phyloP scores from a whole-genome alignment of 768 basidiomycete species.

The Boletales sp. region DNA sequence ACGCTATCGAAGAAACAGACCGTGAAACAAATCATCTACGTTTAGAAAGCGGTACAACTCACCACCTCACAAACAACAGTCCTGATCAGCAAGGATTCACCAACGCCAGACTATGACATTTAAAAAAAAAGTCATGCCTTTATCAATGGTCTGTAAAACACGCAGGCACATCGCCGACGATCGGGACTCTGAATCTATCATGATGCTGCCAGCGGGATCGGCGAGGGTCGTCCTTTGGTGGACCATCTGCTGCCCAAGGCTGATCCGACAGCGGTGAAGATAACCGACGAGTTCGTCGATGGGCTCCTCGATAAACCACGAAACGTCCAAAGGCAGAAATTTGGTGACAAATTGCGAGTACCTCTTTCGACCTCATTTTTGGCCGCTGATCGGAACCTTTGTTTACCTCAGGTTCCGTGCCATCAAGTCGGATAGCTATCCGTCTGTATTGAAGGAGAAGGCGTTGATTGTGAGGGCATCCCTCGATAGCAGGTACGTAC shows the following conservation, averaged over 20 bases:
- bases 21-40: no score
- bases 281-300: slow-evolving; percentile 73
- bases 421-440: slow-evolving; percentile 82
- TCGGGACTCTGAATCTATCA: no score
- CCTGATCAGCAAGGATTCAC: no score
- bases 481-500: slow-evolving; percentile 25
- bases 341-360: slow-evolving; percentile 74
- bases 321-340: slow-evolving; percentile 68
- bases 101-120: no score
- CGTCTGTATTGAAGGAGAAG: slow-evolving; percentile 79
- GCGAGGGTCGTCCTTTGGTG: slow-evolving; percentile 36
- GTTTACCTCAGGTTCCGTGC: slow-evolving; percentile 43
- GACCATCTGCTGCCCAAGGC: slow-evolving; percentile 60
- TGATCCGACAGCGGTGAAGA: slow-evolving; percentile 63
- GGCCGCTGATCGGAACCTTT: slow-evolving; percentile 8
- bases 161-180: no score
- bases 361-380: slow-evolving; percentile 1
- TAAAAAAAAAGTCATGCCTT: no score
- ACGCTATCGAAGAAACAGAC: no score
- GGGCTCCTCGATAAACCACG: slow-evolving; percentile 50
- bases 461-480: slow-evolving; percentile 34
- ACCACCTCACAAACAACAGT: no score
- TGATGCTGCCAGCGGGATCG: no score
- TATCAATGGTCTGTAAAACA: no score
- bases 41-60: no score